Evolutionary conservation across 805 yeast species (phyloP).

Genomic region (Kuraishia ogatae): DNA sequence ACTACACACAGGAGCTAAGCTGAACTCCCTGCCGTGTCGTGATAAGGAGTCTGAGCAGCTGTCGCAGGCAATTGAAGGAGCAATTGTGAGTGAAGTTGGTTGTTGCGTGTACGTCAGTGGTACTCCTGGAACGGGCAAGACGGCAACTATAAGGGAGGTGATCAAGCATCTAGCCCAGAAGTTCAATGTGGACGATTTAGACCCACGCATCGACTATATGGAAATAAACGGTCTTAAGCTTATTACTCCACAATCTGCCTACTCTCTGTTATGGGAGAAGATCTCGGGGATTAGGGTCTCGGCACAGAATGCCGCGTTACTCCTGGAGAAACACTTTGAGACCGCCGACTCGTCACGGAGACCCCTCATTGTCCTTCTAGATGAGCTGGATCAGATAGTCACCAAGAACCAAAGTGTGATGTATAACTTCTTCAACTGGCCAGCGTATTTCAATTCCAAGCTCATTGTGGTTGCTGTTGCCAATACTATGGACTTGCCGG

Average conservation of each 20-base stretch:
- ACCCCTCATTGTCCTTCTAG: constrained; percentile 73
- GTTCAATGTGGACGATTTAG: constrained; percentile 11
- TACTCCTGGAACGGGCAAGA: constrained; percentile 97
- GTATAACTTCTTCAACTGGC: constrained; percentile 98
- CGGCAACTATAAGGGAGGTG: constrained; percentile 87
- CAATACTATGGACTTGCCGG: constrained; percentile 96
- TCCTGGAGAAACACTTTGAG: constrained; percentile 64
- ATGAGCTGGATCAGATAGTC: constrained; percentile 89
- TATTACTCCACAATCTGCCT: constrained; percentile 70
- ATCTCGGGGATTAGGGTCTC: constrained; percentile 52
- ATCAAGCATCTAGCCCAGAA: constrained; percentile 48
- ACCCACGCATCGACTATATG: constrained; percentile 48
- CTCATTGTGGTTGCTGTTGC: constrained; percentile 89
- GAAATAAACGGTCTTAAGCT: constrained; percentile 91
- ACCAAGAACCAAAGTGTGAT: constrained; percentile 75
- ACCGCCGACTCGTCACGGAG: constrained; percentile 23
- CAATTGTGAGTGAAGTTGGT: constrained; percentile 65
- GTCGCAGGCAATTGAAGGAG: constrained; percentile 58
- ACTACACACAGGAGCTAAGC: constrained; percentile 28
- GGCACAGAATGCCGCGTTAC: constrained; percentile 54
- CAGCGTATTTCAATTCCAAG: constrained; percentile 70
- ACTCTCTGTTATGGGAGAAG: constrained; percentile 75
- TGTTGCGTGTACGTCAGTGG: constrained; percentile 89
- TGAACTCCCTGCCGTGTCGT: constrained; percentile 68
- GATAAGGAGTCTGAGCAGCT: constrained; percentile 73